Conservation (phyloP, 352 stramenopile genomes). For the Pythium chondricola region DNA sequence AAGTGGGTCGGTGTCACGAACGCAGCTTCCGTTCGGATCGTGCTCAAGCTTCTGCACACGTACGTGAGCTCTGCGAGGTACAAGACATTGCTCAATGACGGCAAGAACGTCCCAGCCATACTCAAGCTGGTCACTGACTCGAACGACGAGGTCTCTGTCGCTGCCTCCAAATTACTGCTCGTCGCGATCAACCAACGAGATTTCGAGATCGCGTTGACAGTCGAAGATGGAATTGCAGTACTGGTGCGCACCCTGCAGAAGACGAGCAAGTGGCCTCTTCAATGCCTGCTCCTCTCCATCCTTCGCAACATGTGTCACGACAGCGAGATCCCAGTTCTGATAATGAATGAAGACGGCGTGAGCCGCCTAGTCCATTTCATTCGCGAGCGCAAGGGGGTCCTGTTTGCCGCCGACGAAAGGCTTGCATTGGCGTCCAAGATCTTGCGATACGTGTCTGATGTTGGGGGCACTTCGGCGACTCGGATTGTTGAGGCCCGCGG, state of each 20-base stretch:
- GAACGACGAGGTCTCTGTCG: constrained; percentile 33
- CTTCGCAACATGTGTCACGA: constrained; percentile 50
- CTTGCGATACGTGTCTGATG: constrained; percentile 32
- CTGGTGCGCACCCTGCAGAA: constrained; percentile 40
- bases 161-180: constrained; percentile 41
- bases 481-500: constrained; percentile 35
- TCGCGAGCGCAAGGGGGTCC: constrained; percentile 24
- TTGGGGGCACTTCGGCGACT: constrained; percentile 15
- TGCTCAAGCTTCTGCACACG: constrained; percentile 46
- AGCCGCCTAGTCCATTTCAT: constrained; percentile 39
- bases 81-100: constrained; percentile 43
- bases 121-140: constrained; percentile 30
- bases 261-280: constrained; percentile 25
- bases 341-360: constrained; percentile 37
- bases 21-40: constrained; percentile 26
- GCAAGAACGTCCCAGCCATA: constrained; percentile 41
- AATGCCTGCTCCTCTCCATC: constrained; percentile 42
- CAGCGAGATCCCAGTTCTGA: constrained; percentile 59
- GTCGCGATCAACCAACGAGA: constrained; percentile 33
- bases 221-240: constrained; percentile 62
- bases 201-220: constrained; percentile 56
- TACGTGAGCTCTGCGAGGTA: constrained; percentile 27
- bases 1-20: constrained; percentile 40
- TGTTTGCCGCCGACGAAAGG: constrained; percentile 26
- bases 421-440: constrained; percentile 38